Base-by-base conservation (phyloP, 208 protist species). In the Trypanosoma avium region DNA sequence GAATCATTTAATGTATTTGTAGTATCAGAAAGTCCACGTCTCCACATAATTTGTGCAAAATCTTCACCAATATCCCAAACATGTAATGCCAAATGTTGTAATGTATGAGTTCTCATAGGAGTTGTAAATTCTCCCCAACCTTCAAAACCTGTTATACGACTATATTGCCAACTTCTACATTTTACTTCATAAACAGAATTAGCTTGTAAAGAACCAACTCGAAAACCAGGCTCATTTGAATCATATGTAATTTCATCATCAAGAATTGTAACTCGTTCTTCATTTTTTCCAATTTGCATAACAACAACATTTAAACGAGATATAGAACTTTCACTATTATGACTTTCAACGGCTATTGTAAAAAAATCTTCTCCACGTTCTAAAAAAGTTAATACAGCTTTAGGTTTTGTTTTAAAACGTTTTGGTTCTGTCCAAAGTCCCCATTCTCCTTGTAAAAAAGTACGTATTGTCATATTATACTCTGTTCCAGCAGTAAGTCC, bases 331-430 rank as follows among this genome's bases (percentile, higher is more conserved):
- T 10, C n/a, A 15, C 40, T 17, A 56, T 26, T 29, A 36, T 38
- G 10, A 0, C 32, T 35, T 43, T 70, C 68, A 26, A 67, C 10
- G 13, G 40, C 13, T 7, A 97, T 40, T 17, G 79, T 87, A 48
- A 97, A 75, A 63, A 91, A 94, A 71, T 94, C 82, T 65, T 97
- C 92, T n/a, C 89, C 88, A 26, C 92, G 85, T 58, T 95, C 89
- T 10, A 86, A 50, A 47, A 90, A 88, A 3, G 70, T 77, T 19
- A 95, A 46, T 0, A 67, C 49, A 7, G 70, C 64, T 48, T 54
- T 80, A 1, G 76, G 46, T 32, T 62, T 45, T 9, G 92, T 95
- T 13, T 67, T 64, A 65, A 92, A 92, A 19, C 49, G 49, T 35
- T 67, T 27, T 17, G 79, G 77, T 67, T 94, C 83, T n/a, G 84